A percentile compares a stretch with the other conserved stretches of the same genome.
phyloP scores from a whole-genome alignment of 1,139 yeast genomes.

The Candida labiduridarum region DNA sequence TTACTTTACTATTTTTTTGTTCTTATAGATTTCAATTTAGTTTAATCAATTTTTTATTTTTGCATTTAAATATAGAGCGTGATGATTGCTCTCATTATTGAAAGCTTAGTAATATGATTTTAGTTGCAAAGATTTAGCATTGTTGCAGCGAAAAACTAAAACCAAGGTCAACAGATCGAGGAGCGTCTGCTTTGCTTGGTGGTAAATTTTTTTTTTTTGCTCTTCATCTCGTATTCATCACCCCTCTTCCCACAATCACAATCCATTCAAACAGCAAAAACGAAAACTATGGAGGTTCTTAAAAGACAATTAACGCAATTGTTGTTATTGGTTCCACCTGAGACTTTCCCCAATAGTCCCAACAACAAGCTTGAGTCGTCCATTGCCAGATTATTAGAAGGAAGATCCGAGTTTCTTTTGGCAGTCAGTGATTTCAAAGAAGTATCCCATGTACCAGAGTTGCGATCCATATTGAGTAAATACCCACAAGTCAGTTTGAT shows the following conservation, averaged over 20 bases:
- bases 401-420: slow-evolving; percentile 10
- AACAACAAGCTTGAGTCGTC: slow-evolving; percentile 5
- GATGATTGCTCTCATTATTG: neutral
- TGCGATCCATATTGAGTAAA: slow-evolving; percentile 16
- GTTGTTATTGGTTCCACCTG: slow-evolving; percentile 16
- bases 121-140: neutral
- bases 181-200: neutral
- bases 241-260: neutral
- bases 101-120: neutral
- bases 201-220: neutral
- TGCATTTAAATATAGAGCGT: slow-evolving; percentile 6
- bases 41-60: neutral
- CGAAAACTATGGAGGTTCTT: slow-evolving; percentile 11
- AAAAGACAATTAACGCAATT: slow-evolving; percentile 15
- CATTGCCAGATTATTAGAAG: slow-evolving; percentile 12
- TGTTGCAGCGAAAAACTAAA: neutral
- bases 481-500: slow-evolving; percentile 25
- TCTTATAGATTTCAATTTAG: slow-evolving; percentile 7
- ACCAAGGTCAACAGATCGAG: neutral
- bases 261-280: neutral
- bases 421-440: slow-evolving; percentile 16
- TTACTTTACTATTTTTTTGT: neutral
- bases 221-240: neutral
- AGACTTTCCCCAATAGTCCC: slow-evolving; percentile 9
- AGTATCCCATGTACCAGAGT: slow-evolving; percentile 14